These are phyloP conservation scores for Botrytis squamosa DNA, from an alignment of 2,329 filamentous ascomycete genomes.

Conservation along the genomic window DNA sequence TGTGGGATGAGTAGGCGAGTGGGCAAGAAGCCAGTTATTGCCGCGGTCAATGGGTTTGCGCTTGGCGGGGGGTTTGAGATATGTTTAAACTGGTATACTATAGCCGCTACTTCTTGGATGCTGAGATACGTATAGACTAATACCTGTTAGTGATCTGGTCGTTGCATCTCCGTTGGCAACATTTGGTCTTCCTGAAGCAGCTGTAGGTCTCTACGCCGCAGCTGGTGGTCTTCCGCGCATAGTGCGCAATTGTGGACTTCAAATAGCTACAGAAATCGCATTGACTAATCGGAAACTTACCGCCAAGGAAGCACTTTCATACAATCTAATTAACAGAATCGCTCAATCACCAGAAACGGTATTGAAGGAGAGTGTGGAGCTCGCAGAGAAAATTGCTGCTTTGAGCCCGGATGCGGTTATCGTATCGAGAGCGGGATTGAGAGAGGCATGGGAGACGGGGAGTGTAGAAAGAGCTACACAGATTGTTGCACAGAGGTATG, in stretches of 20 bases:
- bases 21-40: conserved; percentile 73
- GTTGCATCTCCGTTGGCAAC: conserved; percentile 57
- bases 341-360: conserved; percentile 47
- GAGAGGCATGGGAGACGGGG: conserved; percentile 68
- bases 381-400: conserved; percentile 60
- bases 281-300: conserved; percentile 60
- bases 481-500: conserved; percentile 56
- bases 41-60: conserved; percentile 74
- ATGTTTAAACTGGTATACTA: conserved; percentile 48
- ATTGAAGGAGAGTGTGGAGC: conserved; percentile 56
- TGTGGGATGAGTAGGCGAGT: conserved; percentile 64
- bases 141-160: conserved; percentile 59
- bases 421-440: conserved; percentile 66
- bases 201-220: conserved; percentile 66
- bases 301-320: conserved; percentile 58
- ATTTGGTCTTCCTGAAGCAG: conserved; percentile 73
- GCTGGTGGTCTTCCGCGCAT: conserved; percentile 71
- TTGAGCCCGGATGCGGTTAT: conserved; percentile 74
- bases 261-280: conserved; percentile 69
- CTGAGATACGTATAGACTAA: neutral
- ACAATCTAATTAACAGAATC: conserved; percentile 68
- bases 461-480: conserved; percentile 58
- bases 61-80: conserved; percentile 79
- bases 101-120: neutral
- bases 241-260: conserved; percentile 60